Evolutionary conservation across 768 basidiomycete genomes (phyloP).

Genomic region (Leccinum longicurvipes): DNA sequence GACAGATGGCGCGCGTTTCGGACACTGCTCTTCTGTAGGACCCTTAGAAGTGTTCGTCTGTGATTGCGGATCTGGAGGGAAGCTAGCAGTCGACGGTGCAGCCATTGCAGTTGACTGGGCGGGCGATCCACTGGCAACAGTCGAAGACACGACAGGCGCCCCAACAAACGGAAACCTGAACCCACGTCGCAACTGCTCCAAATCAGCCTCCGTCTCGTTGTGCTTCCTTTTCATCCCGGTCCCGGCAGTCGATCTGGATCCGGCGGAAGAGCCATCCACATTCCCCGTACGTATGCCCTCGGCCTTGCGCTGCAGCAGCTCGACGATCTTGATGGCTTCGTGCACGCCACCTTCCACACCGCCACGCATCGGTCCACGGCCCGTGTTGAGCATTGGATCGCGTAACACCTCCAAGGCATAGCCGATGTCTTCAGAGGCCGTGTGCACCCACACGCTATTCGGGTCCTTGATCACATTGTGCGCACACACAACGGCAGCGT

Average conservation of each 20-base stretch:
- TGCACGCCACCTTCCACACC: conserved; percentile 32
- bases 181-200: conserved; percentile 26
- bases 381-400: conserved; percentile 32
- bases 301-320: conserved; percentile 39
- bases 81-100: background rate
- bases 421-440: conserved; percentile 46
- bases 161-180: conserved; percentile 46
- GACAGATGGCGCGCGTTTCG: conserved; percentile 12
- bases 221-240: conserved; percentile 40
- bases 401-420: conserved; percentile 43
- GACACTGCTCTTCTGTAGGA: conserved; percentile 9
- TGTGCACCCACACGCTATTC: conserved; percentile 41
- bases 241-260: conserved; percentile 5
- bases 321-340: conserved; percentile 40
- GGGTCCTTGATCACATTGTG: conserved; percentile 58
- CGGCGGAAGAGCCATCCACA: conserved; percentile 18
- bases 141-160: conserved; percentile 27
- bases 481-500: conserved; percentile 63
- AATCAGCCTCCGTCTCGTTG: conserved; percentile 37
- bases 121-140: background rate
- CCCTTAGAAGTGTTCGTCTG: background rate
- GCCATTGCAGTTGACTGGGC: background rate
- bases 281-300: conserved; percentile 28
- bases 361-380: conserved; percentile 30
- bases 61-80: conserved; percentile 1